Base-by-base conservation (phyloP, 352 stramenopile species). In the Globisporangium spiculum region DNA sequence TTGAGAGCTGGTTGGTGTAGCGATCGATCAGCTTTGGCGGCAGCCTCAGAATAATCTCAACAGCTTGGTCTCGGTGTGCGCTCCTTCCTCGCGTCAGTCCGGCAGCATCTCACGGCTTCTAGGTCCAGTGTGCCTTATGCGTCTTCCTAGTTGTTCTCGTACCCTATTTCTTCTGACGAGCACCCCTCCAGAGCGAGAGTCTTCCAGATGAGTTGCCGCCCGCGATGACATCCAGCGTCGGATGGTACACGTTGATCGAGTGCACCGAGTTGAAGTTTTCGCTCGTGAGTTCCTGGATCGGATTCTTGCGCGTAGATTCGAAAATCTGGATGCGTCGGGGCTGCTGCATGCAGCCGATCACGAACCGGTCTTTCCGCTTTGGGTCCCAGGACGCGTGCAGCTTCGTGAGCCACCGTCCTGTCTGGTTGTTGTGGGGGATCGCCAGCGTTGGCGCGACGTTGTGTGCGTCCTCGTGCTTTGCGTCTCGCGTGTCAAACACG, bases 231-330 rank as follows among this genome's bases (percentile, higher is more conserved):
- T 91, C 74, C 32, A 88, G 68, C 54, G 80, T 80, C 27, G 89
- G 88, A 66, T 97, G 90, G 71, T 96, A 94, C 3, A 82, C 78
- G 68, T 96, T 95, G 71, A 96, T 91, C 22, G 90, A 96, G 71
- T 94, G 87, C 27, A 97, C 86, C 20, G 89, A 96, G 1, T 75
- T 80, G 48, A 95, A 89, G 48, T 81, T 78, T 50, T 90, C 76
- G 65, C 83, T 89, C 60, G 63, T 79, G 20, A 94, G 75, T 60
- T 90, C 80, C 38, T 90, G 87, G 48, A 95, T 80, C 20, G 83
- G 86, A n/a, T 81, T 83, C 54, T 77, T 87, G 20, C 79, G 82
- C 18, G 77, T 83, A 16, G 84, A 79, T 26, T 82, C 73, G 68
- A 96, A 97, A 55, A 97, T 88, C 69, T 96, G 86, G 24, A 97